Evolutionary conservation across 495 filamentous ascomycete genomes (phyloP), one percentile per base, ranked within the genome.

Genomic region (Amphirosellinia nigrospora): DNA sequence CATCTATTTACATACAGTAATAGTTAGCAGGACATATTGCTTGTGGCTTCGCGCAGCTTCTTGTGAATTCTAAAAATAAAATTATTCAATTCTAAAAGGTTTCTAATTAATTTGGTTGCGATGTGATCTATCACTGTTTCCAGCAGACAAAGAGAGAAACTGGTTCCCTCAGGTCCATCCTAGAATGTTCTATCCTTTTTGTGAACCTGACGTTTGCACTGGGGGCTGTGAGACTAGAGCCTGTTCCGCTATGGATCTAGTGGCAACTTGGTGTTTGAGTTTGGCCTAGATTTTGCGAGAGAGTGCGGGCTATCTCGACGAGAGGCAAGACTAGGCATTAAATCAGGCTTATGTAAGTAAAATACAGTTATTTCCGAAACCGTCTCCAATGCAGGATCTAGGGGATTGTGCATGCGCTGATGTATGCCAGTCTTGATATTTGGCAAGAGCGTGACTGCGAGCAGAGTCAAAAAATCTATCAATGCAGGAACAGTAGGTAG

Each of bases 171-270:
- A 9, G 7, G 45, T 28, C 55, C 4, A 16, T 34, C 48, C 34
- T 58, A 56, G 64, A 66, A 66, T 43, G 38, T 66, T 66, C 50
- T 36, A 61, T 39, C 53, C 53, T 46, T 28, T 30, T 61, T 43
- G 64, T 41, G 26, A 26, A 26, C n/a, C 53, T 38, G 53, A 68
- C 43, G 43, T 48, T 59, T 46, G 39, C 43, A 68, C 61, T n/a
- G n/a, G 66, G 66, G 23, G n/a, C 39, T 60, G 32, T 23, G 32
- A n/a, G 26, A 50, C 41, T 23, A 43, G 26, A 28, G 16, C 63
- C 26, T 23, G 48, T 59, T 59, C 53, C 19, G 64, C 11, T 46
- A 56, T 15, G 26, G 50, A 53, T 5, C 50, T 16, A 53, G 50
- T 30, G 26, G 23, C 50, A 30, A 52, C 10, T 52, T 23, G 8